Base-by-base conservation (phyloP, 2,329 filamentous ascomycete genomes). In the Gnomoniopsis smithogilvyi region DNA sequence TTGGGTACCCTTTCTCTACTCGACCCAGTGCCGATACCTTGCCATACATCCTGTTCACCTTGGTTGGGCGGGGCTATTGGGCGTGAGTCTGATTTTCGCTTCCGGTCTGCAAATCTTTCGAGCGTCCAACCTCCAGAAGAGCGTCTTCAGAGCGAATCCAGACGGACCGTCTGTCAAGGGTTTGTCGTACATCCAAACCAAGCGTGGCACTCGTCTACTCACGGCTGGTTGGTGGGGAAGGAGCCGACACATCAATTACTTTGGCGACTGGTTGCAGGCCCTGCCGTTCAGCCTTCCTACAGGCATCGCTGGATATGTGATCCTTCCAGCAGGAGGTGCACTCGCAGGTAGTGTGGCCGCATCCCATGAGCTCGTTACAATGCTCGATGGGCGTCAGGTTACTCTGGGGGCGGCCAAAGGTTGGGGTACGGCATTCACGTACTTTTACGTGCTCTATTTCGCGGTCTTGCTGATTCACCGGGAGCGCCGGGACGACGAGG, bases 381-480 rank as follows among this genome's bases (percentile, higher is more conserved):
- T 82, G 71, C 70, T 72, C 11, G 81, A 83, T 54, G 80, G 82
- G 33, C 82, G 81, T 12, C 82, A 86, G 66, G 79, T 90, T 3
- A 78, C 90, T 22, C 88, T 86, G 59, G 88, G 86, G 47, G 85
- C 85, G 22, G 86, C 89, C 43, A 84, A 82, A 66, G 91, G 91
- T 47, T 94, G 88, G 83, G 91, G 88, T 38, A 91, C 92, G 75
- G 78, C 91, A 45, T 82, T 96, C 65, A 95, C 91, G 0, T 96
- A 96, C 76, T 96, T 96, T 71, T 96, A 93, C 76, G 82, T 96
- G 67, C 69, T 95, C 8, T 96, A 96, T 77, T 96, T 96, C 74
- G 91, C 86, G 2, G 75, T 95, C 10, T 75, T 96, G 60, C 78
- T 96, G 10, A 79, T 96, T 54, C 92, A 96, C 70, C 87, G 92